A percentile compares a stretch with the other conserved stretches of the same genome.
phyloP scores from a whole-genome alignment of 148 eudicot genomes.

The Rhododendron williamsianum region DNA sequence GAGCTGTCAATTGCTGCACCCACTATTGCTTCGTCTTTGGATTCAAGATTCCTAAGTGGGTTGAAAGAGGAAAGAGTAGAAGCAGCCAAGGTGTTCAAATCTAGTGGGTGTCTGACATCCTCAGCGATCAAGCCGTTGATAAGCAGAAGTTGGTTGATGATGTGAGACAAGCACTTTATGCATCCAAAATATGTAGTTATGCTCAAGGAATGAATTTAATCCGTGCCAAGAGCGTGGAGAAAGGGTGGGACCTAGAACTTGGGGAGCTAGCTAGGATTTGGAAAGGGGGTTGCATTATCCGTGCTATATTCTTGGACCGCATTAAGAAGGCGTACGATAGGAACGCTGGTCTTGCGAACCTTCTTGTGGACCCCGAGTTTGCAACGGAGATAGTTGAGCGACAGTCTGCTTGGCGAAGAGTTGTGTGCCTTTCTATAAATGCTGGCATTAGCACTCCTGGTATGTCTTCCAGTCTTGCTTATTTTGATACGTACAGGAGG shows the following conservation, averaged over 20 bases:
- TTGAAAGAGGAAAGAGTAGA: slow-evolving; percentile 73
- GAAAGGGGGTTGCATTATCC: slow-evolving; percentile 93
- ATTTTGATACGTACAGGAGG: slow-evolving; percentile 88
- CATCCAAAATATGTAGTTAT: slow-evolving; percentile 80
- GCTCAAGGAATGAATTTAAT: slow-evolving; percentile 94
- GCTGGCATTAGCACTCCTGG: slow-evolving; percentile 88
- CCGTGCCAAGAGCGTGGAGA: slow-evolving; percentile 71
- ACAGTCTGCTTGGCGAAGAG: slow-evolving; percentile 81
- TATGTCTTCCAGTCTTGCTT: slow-evolving; percentile 95
- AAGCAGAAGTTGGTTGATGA: slow-evolving; percentile 69
- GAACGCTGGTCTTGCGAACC: slow-evolving; percentile 65
- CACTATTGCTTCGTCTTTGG: slow-evolving; percentile 79
- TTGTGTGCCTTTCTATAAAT: slow-evolving; percentile 69
- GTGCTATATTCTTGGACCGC: slow-evolving; percentile 88
- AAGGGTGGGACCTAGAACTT: slow-evolving; percentile 76
- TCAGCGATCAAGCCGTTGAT: slow-evolving; percentile 59
- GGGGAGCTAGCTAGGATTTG: slow-evolving; percentile 92
- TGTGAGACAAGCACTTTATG: slow-evolving; percentile 76
- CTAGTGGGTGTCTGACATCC: slow-evolving; percentile 52
- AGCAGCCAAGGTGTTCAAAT: slow-evolving; percentile 70
- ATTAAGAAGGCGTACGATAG: slow-evolving; percentile 89
- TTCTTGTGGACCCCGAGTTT: slow-evolving; percentile 78
- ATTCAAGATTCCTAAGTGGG: slow-evolving; percentile 84
- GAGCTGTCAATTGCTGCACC: slow-evolving; percentile 83
- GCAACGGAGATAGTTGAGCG: slow-evolving; percentile 75